Base-by-base conservation (phyloP, 805 yeast genomes). In the Candida coquimbonensis region DNA sequence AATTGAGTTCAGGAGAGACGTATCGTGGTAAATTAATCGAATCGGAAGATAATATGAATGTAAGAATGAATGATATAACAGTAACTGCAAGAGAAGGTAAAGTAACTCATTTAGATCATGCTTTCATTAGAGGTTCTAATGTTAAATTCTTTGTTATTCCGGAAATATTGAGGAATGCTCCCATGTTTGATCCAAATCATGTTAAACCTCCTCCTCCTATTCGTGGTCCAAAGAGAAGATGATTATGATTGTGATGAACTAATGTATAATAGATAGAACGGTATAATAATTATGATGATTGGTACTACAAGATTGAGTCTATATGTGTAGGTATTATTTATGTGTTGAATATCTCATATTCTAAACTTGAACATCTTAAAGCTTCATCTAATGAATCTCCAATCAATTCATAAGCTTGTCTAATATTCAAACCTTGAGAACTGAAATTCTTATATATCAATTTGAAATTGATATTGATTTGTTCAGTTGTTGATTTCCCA, bases 21-120 rank as follows among this genome's bases (percentile, higher is more conserved):
- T 91, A 91, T 60, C 73, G 95, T 34, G 99, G 99, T 2, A 88
- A 84, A 60, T 73, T 91, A 39, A 62, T 83, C 4, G 96, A 85
- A 58, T 82, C 56, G 5, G 96, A 91, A 66, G 98, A 91, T 57
- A 90, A 84, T 63, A 93, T 91, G 98, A 91, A 91, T 61, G 79
- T 91, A 25, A 95, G 90, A 49, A 65, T 91, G 42, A 70, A 78
- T 51, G 96, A 91, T 60, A 95, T 85, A 36, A 78, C 84, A 1
- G 80, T 85, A 40, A 90, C 96, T 0, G 77, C 80, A 26, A 68
- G 81, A 38, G 84, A 87, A 44, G 96, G 96, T 5, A 71, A 73
- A 40, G 83, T 85, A 4, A 72, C 83, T 2, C 84, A 83, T 53
- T 74, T 87, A 73, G 88, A 85, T 51, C 87, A 84, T 55, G 95